Base-by-base conservation (phyloP, 306 rosid genomes). In the Pyrus bretschneideri region DNA sequence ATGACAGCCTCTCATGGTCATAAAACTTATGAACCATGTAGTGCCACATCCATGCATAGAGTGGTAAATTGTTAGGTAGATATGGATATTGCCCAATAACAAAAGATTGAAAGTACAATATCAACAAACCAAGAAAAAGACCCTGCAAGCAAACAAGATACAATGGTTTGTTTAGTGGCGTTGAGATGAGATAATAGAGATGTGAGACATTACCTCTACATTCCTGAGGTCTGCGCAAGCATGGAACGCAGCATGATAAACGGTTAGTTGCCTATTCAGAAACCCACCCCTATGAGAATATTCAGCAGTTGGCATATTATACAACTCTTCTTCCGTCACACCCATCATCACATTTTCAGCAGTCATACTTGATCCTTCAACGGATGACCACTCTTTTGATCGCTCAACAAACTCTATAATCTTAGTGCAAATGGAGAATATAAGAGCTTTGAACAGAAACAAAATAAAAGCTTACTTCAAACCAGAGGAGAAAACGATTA, bases 271-370 rank as follows among this genome's bases (percentile, higher is more conserved):
- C 83, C 82, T 82, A 58, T 4, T 22, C 78, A 92, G 12, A 88
- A 89, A 92, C 57, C 80, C 84, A 44, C 93, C 96, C 70, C 90
- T 87, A 63, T 86, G 8, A 84, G 76, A 73, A 81, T 82, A 92
- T 60, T 95, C 99, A 12, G 93, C 93, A 4, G 97, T 92, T 44
- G 99, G 99, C 78, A 92, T 67, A 82, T 90, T 95, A 85, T 95
- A 95, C 74, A 92, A 71, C 86, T 95, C 99, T 85, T 95, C 99
- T 68, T 91, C 96, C 45, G 89, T 71, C 71, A 95, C 85, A 74
- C 92, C 91, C 86, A 88, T 85, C 97, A 95, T 95, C 60, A 90
- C 73, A 88, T 90, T 95, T 80, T 92, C 97, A 73, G 99, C 97
- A 64, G 84, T 87, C 78, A 63, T 86, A 45, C 88, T 80, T 74